Evolutionary conservation across 2,329 filamentous ascomycete species (phyloP), one percentile per base, ranked within the genome.

Genomic region (Botryosphaeria dothidea): DNA sequence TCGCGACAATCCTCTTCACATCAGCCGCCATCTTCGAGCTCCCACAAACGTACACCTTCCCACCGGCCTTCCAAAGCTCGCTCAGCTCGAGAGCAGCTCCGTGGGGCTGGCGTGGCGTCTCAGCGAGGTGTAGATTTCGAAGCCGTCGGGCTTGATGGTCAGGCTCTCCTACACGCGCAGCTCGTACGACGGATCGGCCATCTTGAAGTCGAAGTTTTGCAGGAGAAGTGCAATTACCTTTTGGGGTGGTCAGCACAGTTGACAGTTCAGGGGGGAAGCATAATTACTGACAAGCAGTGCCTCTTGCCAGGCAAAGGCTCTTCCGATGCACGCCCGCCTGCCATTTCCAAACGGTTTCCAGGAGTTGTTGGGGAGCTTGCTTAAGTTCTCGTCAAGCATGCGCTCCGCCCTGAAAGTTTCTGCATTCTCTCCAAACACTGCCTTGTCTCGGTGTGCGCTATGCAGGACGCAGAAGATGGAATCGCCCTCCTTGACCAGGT

Each of bases 221-320:
- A 48, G 3, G 21, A 92, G 69, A 5, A 71, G 62, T 15, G 71
- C 66, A 1, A 70, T 56, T 13, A 64, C 61, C 31, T 34, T 34
- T 34, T n/a, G n/a, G 31, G 6, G 11, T 6, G 6, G 11, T 34
- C 11, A 34, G 31, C 11, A 34, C 31, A 34, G 31, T 34, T 11
- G 31, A 11, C 11, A 34, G 31, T 6, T 34, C 6, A 34, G 11
- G 6, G 11, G 5, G 6, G 31, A 34, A 11, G 11, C 6, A 34
- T 6, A 34, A 6, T 34, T 34, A 34, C 31, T 34, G 15, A 4
- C 15, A 7, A 72, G 67, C 5, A 71, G 64, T 67, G 69, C 67
- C 46, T 93, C 91, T 71, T 93, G 90, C 88, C 88, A 90, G 1
- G 90, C 90, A 72, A 93, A 93, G 0, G 86, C 83, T 1, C 90